A percentile compares a stretch with the other conserved stretches of the same genome.
Evolutionary conservation across 2,329 filamentous ascomycete species (phyloP).

Genomic region (Torrubiella hemipterigena): DNA sequence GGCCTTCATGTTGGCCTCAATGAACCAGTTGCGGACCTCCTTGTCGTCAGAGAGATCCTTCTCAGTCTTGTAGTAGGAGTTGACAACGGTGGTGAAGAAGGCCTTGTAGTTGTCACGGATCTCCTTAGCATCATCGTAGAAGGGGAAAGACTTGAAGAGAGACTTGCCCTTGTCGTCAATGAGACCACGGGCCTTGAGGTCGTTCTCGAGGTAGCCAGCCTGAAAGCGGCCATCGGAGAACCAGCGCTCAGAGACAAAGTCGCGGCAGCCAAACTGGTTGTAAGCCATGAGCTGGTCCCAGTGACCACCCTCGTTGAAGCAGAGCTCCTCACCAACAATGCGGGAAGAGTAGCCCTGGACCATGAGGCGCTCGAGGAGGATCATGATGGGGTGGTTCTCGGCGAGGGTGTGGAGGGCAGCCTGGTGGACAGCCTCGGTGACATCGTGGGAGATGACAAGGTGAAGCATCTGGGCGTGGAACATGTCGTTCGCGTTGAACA

Average conservation of each 20-base stretch:
- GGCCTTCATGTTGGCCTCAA: constrained; percentile 24
- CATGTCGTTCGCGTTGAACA: constrained; percentile 35
- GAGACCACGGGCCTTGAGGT: constrained; percentile 26
- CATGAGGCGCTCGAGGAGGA: constrained; percentile 20
- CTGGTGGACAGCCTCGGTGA: constrained; percentile 28
- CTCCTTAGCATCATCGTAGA: constrained; percentile 26
- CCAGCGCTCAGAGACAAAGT: constrained; percentile 17
- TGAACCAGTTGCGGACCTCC: constrained; percentile 32
- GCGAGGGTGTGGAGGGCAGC: constrained; percentile 34
- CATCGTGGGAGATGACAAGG: constrained; percentile 28
- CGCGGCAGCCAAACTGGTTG: constrained; percentile 14
- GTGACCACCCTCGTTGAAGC: constrained; percentile 15
- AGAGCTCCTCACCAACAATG: constrained; percentile 10
- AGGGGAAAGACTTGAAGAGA: constrained; percentile 27
- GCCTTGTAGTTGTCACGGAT: constrained; percentile 21
- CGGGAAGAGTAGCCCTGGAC: constrained; percentile 12
- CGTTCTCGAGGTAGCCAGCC: constrained; percentile 24
- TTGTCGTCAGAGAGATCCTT: constrained; percentile 19
- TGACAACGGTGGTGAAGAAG: constrained; percentile 28
- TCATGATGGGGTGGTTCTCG: constrained; percentile 29
- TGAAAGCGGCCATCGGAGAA: constrained; percentile 18
- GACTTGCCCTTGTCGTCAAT: constrained; percentile 22
- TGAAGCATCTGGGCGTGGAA: constrained; percentile 31
- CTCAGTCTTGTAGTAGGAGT: constrained; percentile 28
- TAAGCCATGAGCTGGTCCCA: constrained; percentile 20